Base-by-base conservation (phyloP, 2,329 filamentous ascomycete species). In the Colletotrichum sojae region DNA sequence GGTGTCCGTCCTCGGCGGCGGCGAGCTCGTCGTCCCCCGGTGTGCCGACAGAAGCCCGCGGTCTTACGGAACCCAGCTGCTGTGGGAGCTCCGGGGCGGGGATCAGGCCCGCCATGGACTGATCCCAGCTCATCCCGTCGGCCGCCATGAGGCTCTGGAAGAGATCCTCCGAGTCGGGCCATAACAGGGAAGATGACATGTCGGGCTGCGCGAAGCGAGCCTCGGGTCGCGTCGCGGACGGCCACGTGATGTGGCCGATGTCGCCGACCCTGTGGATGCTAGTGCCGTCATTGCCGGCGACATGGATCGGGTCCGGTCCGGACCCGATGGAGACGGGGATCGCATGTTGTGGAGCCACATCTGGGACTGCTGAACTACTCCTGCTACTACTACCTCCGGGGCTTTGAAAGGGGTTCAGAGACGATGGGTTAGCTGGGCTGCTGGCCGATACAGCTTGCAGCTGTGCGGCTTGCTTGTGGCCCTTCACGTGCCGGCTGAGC, bases 101-200 rank as follows among this genome's bases (percentile, higher is more conserved):
- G 4, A 53, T 61, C 4, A 61, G 20, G n/a, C 58, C 48, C 27
- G 58, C 36, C 46, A 61, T 53, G 2, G 58, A 52, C 5, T 61
- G 58, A 5, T 61, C 58, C 58, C 58, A 61, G 12, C n/a, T 61
- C 46, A 61, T 61, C 4, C 58, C 58, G 25, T 61, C 58, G 6
- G 58, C 58, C 10, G 58, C 52, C n/a, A 61, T 61, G 5, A 61
- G 4, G 27, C 58, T 61, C 20, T 61, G 58, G 58, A 61, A 61
- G 6, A 61, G 46, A 3, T 52, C 58, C 20, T 61, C 58, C 0
- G 58, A 61, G 16, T 61, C 58, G 1, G 58, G 58, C 58, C 58
- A 61, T 8, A 61, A 18, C 2, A 61, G 16, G 27, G 48, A 52
- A 3, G 58, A 52, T 12, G 58, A 53, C 6, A 48, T 18, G 1